phyloP scores from a whole-genome alignment of 352 stramenopile species.

The Phytophthora colocasiae region DNA sequence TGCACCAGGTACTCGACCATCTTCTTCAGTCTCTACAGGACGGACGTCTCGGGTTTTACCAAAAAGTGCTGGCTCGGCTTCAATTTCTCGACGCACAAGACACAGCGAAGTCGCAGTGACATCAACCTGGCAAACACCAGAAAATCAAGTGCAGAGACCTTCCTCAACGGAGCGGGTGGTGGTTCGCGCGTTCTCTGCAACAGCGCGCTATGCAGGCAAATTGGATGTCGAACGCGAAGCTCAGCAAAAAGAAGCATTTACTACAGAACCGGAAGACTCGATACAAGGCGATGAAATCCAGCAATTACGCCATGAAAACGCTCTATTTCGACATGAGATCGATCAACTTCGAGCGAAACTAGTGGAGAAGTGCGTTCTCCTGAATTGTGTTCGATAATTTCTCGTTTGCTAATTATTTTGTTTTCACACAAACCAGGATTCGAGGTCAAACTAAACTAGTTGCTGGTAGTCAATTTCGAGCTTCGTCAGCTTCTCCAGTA shows the following conservation, averaged over 20 bases:
- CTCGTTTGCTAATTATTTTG: too few species aligned
- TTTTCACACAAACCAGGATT: constrained; percentile 30
- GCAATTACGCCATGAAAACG: constrained; percentile 35
- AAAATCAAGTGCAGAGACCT: constrained; percentile 16
- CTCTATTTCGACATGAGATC: constrained; percentile 37
- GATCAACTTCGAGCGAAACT: constrained; percentile 36
- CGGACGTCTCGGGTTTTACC: constrained; percentile 12
- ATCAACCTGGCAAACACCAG: constrained; percentile 6
- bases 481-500: constrained; percentile 9
- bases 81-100: constrained; percentile 10
- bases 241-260: constrained; percentile 1
- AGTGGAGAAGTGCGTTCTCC: constrained; percentile 19
- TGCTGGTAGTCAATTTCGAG: constrained; percentile 47
- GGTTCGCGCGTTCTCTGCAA: constrained; percentile 17
- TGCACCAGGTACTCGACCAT: constrained; percentile 3
- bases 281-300: constrained; percentile 19
- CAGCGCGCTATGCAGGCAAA: constrained; percentile 1
- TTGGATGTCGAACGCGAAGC: background rate
- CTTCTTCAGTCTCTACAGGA: constrained; percentile 10
- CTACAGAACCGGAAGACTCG: background rate
- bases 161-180: constrained; percentile 21
- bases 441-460: constrained; percentile 47
- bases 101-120: constrained; percentile 5
- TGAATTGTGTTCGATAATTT: constrained; percentile 2
- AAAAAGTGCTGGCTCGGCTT: constrained; percentile 39